Percentiles rank a stretch among this genome's conserved stretches.
These are phyloP conservation scores for Fusarium albidum DNA, from an alignment of 2,329 filamentous ascomycete species.

Conservation along the genomic window DNA sequence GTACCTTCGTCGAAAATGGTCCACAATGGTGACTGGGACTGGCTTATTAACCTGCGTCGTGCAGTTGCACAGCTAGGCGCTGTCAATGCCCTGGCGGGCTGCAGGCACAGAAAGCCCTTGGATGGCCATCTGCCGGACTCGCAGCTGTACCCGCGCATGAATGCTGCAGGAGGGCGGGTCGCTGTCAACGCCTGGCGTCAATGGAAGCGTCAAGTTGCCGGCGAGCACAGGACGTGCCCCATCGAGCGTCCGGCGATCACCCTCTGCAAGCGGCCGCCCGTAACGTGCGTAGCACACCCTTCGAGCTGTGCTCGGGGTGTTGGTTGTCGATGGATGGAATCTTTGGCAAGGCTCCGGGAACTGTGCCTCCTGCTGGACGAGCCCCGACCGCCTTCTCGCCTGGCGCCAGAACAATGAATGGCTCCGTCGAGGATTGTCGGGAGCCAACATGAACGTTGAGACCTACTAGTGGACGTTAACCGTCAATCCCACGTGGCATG, in stretches of 20 bases:
- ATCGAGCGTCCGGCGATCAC: not conserved
- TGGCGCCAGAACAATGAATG: conserved; percentile 12
- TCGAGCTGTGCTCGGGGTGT: not conserved
- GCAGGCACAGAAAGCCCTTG: conserved; percentile 21
- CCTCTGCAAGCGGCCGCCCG: not conserved
- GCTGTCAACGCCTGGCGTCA: conserved; percentile 1
- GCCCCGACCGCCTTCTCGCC: not conserved
- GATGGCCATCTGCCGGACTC: conserved; percentile 32
- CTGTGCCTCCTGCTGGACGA: not conserved
- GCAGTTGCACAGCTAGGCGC: conserved; percentile 23
- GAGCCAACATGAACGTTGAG: conserved; percentile 22
- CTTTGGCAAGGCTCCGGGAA: not conserved
- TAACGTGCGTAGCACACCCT: not conserved
- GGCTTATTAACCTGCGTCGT: conserved; percentile 6
- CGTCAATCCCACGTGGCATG: conserved; percentile 38
- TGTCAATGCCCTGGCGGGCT: conserved; percentile 28
- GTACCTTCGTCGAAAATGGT: conserved; percentile 1
- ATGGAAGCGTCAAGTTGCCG: not conserved
- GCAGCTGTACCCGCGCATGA: conserved; percentile 19
- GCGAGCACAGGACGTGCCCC: not conserved
- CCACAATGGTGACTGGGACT: conserved; percentile 2
- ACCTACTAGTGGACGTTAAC: conserved; percentile 22
- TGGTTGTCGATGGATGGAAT: conserved; percentile 8
- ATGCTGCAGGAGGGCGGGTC: conserved; percentile 19
- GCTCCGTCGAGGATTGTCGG: conserved; percentile 22